These are phyloP conservation scores for Herpetomonas samuelpessoai DNA, from an alignment of 208 protist species.

Conservation along the genomic window DNA sequence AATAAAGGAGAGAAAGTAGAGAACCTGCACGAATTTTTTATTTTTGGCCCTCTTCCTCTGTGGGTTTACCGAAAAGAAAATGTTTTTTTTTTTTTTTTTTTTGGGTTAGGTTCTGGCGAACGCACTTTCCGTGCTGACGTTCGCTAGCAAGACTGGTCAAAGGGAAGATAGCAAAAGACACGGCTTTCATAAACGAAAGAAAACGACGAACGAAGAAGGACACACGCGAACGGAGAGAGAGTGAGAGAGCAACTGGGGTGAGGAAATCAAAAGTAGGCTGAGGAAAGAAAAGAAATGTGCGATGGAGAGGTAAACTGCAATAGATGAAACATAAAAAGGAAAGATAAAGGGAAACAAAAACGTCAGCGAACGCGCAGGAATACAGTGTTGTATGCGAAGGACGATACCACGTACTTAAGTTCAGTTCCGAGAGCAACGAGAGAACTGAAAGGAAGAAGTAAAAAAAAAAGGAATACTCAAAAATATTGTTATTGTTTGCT, in stretches of 20 bases:
- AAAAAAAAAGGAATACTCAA: conserved; percentile 1
- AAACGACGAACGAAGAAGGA: conserved; percentile 9
- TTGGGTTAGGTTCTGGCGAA: too few relatives aligned
- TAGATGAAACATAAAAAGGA: conserved; percentile 6
- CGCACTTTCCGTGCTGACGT: not conserved
- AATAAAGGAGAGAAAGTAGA: conserved; percentile 2
- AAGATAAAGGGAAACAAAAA: conserved; percentile 7
- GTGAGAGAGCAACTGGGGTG: too few relatives aligned
- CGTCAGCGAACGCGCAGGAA: too few relatives aligned
- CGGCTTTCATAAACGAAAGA: too few relatives aligned
- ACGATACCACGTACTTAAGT: too few relatives aligned
- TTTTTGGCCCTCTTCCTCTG: not conserved
- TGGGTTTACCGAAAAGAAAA: not conserved
- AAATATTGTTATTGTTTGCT: too few relatives aligned
- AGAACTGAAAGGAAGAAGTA: too few relatives aligned
- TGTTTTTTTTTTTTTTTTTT: not conserved
- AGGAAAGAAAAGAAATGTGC: conserved; percentile 3
- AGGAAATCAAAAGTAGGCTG: conserved; percentile 17
- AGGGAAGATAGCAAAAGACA: too few relatives aligned
- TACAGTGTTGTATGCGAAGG: too few relatives aligned
- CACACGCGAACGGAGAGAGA: conserved; percentile 10
- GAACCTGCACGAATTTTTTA: not conserved
- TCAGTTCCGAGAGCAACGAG: too few relatives aligned
- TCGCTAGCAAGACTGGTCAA: too few relatives aligned
- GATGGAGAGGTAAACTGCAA: conserved; percentile 5